Base-by-base conservation (phyloP, 2,329 filamentous ascomycete species). In the Lachnellula occidentalis region DNA sequence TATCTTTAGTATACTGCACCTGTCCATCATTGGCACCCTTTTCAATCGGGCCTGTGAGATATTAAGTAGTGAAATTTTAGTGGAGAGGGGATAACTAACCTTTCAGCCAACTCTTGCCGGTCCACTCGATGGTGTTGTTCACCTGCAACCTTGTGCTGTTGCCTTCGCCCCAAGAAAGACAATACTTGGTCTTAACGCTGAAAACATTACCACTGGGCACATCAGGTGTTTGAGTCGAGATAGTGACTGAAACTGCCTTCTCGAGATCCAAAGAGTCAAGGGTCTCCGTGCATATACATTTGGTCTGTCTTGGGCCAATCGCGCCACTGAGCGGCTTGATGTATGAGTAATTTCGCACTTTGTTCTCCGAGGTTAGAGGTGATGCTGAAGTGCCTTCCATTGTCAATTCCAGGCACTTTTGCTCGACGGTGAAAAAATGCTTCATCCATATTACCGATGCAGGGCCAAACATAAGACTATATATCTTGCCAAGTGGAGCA, bases 21-120 rank as follows among this genome's bases (percentile, higher is more conserved):
- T 99, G 94, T 27, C 94, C 94, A 53, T 96, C 92, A 59, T 88
- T 92, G 43, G 92, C 90, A 56, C 90, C 92, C 70, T 96, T 96
- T 70, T 99, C 94, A 63, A 99, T 99, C 2, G 94, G 89, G 59
- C 88, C 91, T 96, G 61, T 43, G 50, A 48, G 19, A 43, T 1
- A 34, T 48, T 43, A 57, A 47, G 31, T 49, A 9, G 39, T 50
- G 21, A 31, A 48, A 24, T 43, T 12, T 7, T 39, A 15, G 4
- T 31, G 5, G 21, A 15, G 11, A 41, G 4, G n/a, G 6, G 6
- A 21, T 52, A 47, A 27, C 77, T 69, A 76, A 95, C 92, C 90
- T 76, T 94, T 96, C 45, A 99, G 75, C 94, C 94, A 99, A 75
- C 92, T 96, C 78, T 97, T 99, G 64, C 92, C 92, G 3, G 87